Evolutionary conservation across 305 asterid species (phyloP), one percentile per base, ranked within the genome.

Genomic region (Fraxinus sp.): DNA sequence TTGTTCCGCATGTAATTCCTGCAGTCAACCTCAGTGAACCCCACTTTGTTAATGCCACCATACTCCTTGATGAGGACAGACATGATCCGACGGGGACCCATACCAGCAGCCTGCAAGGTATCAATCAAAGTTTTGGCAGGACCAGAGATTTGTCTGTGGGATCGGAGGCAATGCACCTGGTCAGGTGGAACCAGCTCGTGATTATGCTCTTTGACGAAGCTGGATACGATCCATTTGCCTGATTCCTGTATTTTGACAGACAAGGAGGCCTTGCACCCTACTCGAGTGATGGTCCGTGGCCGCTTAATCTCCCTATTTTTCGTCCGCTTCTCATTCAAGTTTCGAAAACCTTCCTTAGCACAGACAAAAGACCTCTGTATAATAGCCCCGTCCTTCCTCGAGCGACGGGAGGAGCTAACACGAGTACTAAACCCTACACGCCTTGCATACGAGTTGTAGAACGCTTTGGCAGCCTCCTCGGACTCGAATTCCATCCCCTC

Each of bases 401-500:
- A 95, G 52, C 99, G 95, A 22, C 99, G 96, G 20, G 98, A 95
- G 24, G 97, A 92, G 89, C 99, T 95, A 83, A 95, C 99, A 22
- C 99, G 97, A 71, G 99, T 95, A 84, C 99, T 94, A 79, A 94
- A 95, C 26, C 99, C 99, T 39, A 95, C 92, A 41, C 99, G 88
- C 75, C 99, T 92, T 3, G 97, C 99, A 24, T 94, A 95, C 0
- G 97, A 94, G 80, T 95, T 95, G 77, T 95, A 95, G 81, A 95
- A 95, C 0, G 97, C 99, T 86, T 95, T 95, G 30, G 99, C 96
- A 74, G 98, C 95, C 90, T 95, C 98, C 89, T 95, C 99, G 0
- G 99, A 95, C 85, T 95, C 99, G 62, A 95, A 95, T 75, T 94
- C 97, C 97, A 95, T 95, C 22, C 97, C 97, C 78, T 92, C 99